Evolutionary conservation across 805 yeast species (phyloP).

Genomic region (Monosporozyma yasuniensis): DNA sequence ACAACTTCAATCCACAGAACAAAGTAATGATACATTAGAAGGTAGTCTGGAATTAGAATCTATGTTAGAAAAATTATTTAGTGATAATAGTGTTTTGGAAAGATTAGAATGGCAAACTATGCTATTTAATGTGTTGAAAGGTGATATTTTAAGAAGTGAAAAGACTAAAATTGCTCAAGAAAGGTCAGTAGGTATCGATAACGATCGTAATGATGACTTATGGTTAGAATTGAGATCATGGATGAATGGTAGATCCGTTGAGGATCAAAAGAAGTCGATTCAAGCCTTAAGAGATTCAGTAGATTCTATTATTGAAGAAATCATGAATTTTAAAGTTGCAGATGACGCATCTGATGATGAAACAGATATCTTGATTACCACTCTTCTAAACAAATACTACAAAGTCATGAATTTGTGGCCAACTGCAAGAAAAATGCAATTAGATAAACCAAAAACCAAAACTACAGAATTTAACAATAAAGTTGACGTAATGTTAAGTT

Average conservation of each 20-base stretch:
- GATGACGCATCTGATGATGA: conserved; percentile 32
- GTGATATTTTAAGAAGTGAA: conserved; percentile 88
- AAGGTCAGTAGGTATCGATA: conserved; percentile 21
- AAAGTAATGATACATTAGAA: not conserved
- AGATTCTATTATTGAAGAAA: conserved; percentile 62
- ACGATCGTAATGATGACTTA: conserved; percentile 35
- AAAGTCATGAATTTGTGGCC: conserved; percentile 72
- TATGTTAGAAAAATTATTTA: conserved; percentile 13
- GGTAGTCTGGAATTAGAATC: conserved; percentile 3
- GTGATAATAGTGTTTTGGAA: conserved; percentile 45
- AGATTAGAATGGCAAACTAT: conserved; percentile 94
- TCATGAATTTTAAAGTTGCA: conserved; percentile 52
- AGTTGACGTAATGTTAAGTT: conserved; percentile 70
- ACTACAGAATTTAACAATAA: conserved; percentile 54
- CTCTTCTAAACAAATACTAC: conserved; percentile 51
- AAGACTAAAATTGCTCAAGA: conserved; percentile 64
- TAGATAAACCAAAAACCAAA: conserved; percentile 65
- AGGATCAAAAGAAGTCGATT: conserved; percentile 65
- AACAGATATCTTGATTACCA: conserved; percentile 45
- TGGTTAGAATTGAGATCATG: conserved; percentile 88
- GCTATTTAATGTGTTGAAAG: conserved; percentile 83
- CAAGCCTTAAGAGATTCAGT: conserved; percentile 61
- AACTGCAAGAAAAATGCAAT: conserved; percentile 65
- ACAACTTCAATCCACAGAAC: not conserved
- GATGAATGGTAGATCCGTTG: conserved; percentile 70